phyloP scores from a whole-genome alignment of 169 alveolate genomes.

The Cryptosporidium muris region DNA sequence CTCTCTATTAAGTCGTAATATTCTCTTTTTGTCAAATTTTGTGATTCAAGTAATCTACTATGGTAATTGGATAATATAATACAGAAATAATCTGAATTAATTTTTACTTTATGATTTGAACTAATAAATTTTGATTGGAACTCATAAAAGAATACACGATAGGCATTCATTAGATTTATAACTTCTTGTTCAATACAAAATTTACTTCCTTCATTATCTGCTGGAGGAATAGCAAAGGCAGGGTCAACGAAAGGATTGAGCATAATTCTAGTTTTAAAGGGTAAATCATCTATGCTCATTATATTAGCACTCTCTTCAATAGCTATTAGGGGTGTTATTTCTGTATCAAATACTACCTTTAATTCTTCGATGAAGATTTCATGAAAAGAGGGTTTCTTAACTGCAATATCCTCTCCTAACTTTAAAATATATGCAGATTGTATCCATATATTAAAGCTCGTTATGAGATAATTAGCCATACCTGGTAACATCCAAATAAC shows the following conservation, averaged over 20 bases:
- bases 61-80: background rate
- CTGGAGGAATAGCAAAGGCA: conserved; percentile 30
- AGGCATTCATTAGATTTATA: conserved; percentile 50
- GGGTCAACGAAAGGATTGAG: conserved; percentile 50
- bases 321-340: background rate
- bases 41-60: too few species aligned
- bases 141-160: conserved; percentile 41
- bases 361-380: conserved; percentile 11
- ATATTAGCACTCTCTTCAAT: conserved; percentile 30
- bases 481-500: conserved; percentile 33
- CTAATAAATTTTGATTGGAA: conserved; percentile 45
- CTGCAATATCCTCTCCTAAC: conserved; percentile 12
- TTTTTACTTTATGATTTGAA: conserved; percentile 22
- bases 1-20: conserved; percentile 6
- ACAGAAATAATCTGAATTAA: conserved; percentile 32
- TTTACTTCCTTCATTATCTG: conserved; percentile 9
- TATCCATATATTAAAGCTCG: conserved; percentile 35
- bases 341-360: conserved; percentile 25
- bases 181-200: conserved; percentile 7
- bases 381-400: conserved; percentile 1
- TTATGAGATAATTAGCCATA: conserved; percentile 33
- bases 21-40: too few species aligned
- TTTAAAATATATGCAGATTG: conserved; percentile 43
- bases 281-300: conserved; percentile 3
- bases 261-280: conserved; percentile 15